Evolutionary conservation across 805 yeast genomes (phyloP), one percentile per base, ranked within the genome.

Genomic region (Saturnispora halmiae): DNA sequence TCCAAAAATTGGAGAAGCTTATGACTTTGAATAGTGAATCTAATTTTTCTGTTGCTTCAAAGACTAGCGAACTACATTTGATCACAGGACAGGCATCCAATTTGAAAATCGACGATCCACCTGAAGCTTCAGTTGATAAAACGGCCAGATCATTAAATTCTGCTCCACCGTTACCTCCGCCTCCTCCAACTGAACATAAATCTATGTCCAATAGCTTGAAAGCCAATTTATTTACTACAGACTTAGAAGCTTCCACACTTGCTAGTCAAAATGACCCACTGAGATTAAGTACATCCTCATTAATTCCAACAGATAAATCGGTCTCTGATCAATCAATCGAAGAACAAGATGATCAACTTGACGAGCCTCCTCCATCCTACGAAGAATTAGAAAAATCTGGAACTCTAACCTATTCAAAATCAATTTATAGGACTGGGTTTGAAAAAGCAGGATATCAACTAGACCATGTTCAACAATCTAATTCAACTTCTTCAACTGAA

Each of bases 371-470:
- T 3, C 62, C 61, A 5, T 56, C 60, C 1, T 58, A 56, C 36
- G 61, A 57, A 41, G 64, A 59, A 37, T 35, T 59, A 7, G 64
- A 59, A 39, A 53, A 57, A 30, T 53, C 61, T 0, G 63, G 63
- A n/a, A 47, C 51, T 13, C 43, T 59, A 33, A 56, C 60, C 4
- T 59, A 59, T 34, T 52, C 62, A 6, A 46, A 51, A 40, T 59
- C 64, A 4, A 60, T 60, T 38, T 60, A 60, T 42, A 46, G 63
- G 22, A 55, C 63, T 2, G 63, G 63, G 7, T 59, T 59, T 43
- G 64, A 60, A 44, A 60, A 60, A 43, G 64, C 64, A 1, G 64
- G 64, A 3, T 52, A 55, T 29, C 54, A 58, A 27, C 35, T 58
- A 45, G 57, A 56, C 37, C 59, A 58, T 41, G 46, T 51, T 13